Percentiles rank a stretch among this genome's conserved stretches.
phyloP scores from a whole-genome alignment of 768 basidiomycete genomes.

The Tulasnella sp. region DNA sequence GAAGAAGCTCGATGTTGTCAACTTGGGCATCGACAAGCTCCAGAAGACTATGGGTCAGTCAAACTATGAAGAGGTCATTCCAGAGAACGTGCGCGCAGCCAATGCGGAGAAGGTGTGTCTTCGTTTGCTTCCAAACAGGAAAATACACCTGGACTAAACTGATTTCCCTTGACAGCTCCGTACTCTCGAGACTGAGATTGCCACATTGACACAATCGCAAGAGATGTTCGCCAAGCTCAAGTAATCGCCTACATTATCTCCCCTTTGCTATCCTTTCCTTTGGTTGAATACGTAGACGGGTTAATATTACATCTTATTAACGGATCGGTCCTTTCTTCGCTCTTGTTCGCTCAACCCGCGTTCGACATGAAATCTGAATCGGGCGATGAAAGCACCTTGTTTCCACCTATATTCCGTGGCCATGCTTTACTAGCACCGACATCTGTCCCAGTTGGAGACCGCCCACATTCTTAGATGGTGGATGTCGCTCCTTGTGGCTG shows the following conservation, averaged over 20 bases:
- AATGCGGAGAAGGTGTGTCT: constrained; percentile 78
- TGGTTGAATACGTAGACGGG: not conserved
- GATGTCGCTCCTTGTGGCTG: no score
- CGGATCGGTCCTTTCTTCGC: not conserved
- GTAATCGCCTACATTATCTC: not conserved
- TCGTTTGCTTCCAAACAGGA: constrained; percentile 17
- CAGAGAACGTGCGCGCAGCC: constrained; percentile 63
- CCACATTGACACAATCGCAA: constrained; percentile 64
- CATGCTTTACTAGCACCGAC: no score
- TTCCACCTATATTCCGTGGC: no score
- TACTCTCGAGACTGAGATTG: constrained; percentile 74
- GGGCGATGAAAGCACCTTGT: no score
- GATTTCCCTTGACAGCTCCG: constrained; percentile 50
- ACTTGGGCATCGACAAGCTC: constrained; percentile 70
- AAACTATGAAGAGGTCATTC: constrained; percentile 77
- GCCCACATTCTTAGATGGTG: no score
- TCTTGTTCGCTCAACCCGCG: not conserved
- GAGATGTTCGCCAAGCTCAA: constrained; percentile 59
- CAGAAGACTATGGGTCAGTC: constrained; percentile 64
- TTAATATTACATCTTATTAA: not conserved
- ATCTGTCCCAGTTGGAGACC: no score
- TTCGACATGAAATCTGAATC: not conserved
- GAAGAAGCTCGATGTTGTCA: constrained; percentile 78
- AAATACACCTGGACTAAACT: constrained; percentile 14
- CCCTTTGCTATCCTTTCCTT: not conserved